phyloP scores from a whole-genome alignment of 192 early-diverging fungal species.

The Haplosporangium gracile region DNA sequence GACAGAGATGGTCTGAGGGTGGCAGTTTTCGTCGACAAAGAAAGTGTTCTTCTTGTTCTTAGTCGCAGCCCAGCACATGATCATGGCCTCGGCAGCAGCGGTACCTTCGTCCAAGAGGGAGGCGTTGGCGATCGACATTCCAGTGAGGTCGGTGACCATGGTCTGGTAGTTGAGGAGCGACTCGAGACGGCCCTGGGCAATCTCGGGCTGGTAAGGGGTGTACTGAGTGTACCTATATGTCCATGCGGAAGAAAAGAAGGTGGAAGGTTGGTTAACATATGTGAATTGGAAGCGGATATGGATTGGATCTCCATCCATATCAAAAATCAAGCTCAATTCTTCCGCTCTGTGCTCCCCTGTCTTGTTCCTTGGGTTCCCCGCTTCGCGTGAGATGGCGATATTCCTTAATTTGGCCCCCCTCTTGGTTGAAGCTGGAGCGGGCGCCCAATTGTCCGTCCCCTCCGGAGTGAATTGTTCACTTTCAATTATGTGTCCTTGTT shows the following conservation, averaged over 20 bases:
- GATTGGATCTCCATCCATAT: background rate
- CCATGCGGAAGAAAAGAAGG: background rate
- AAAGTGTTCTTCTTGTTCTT: conserved; percentile 89
- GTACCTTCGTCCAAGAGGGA: conserved; percentile 99
- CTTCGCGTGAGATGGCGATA: conserved; percentile 2
- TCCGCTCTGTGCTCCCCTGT: background rate
- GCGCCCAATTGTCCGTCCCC: background rate
- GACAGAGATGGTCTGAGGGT: conserved; percentile 96
- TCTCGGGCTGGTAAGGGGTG: conserved; percentile 99
- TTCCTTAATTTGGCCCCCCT: background rate
- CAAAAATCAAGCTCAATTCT: background rate
- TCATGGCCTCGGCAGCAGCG: conserved; percentile 98
- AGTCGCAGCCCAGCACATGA: conserved; percentile 82
- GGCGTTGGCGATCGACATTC: conserved; percentile 97
- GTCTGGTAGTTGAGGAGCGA: conserved; percentile 98
- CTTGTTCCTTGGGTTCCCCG: background rate
- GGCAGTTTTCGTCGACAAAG: conserved; percentile 93
- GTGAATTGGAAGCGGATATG: background rate
- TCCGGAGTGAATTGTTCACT: too few species aligned
- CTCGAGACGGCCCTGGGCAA: conserved; percentile 98
- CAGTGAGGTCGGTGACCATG: conserved; percentile 95
- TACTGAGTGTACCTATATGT: conserved; percentile 74
- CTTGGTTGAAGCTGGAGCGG: background rate
- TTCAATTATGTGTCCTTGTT: too few species aligned
- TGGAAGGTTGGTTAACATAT: conserved; percentile 9